These are phyloP conservation scores for Chytridium lagenaria DNA, from an alignment of 371 early-diverging fungal genomes.

Conservation along the genomic window DNA sequence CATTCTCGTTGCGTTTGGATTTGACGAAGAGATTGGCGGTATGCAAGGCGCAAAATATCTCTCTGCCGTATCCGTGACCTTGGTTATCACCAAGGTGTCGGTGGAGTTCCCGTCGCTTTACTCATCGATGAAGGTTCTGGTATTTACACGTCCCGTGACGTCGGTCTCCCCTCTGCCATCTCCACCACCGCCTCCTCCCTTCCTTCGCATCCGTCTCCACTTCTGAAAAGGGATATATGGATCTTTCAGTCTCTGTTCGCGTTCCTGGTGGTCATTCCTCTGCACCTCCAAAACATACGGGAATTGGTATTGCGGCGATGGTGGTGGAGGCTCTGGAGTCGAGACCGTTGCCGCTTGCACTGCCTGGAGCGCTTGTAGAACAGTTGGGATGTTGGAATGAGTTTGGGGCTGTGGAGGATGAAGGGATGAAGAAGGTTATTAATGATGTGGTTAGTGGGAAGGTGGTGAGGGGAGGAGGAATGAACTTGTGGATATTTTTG, in stretches of 20 bases:
- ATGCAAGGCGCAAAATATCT: slow-evolving; percentile 21
- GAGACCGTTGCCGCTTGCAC: slow-evolving; percentile 2
- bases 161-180: neutral
- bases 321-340: slow-evolving; percentile 40
- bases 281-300: slow-evolving; percentile 52
- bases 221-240: slow-evolving; percentile 52
- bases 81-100: slow-evolving; percentile 26
- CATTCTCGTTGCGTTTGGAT: slow-evolving; percentile 50
- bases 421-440: neutral
- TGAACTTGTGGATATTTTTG: neutral
- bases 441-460: neutral
- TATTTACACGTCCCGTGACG: slow-evolving; percentile 7
- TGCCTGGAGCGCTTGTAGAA: slow-evolving; percentile 16
- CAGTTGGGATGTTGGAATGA: slow-evolving; percentile 21
- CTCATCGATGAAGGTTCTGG: slow-evolving; percentile 52
- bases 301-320: slow-evolving; percentile 43
- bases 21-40: slow-evolving; percentile 55
- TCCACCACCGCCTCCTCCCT: neutral
- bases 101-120: slow-evolving; percentile 23
- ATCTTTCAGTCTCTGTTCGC: slow-evolving; percentile 39
- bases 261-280: slow-evolving; percentile 52
- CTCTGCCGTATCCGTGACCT: neutral
- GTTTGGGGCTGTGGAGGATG: slow-evolving; percentile 18
- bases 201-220: slow-evolving; percentile 35
- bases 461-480: slow-evolving; percentile 10